Percentiles rank a stretch among this genome's conserved stretches.
These are phyloP conservation scores for Xylariaceae sp. DNA, from an alignment of 2,329 filamentous ascomycete species.

Conservation along the genomic window DNA sequence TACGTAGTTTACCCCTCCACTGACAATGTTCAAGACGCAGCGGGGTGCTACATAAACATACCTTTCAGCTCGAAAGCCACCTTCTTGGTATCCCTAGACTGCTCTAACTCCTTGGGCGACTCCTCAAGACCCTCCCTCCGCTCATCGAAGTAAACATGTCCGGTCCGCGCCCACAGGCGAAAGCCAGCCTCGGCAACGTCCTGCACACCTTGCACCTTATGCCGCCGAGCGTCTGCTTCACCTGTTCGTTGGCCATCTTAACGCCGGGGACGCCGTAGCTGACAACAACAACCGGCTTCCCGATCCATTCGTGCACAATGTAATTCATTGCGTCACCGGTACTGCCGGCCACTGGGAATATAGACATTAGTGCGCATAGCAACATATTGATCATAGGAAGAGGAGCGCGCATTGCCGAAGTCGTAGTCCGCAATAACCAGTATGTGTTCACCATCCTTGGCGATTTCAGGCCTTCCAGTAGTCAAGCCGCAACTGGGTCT, in stretches of 20 bases:
- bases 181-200: constrained; percentile 27
- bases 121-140: constrained; percentile 18
- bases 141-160: constrained; percentile 18
- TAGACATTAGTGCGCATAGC: not conserved
- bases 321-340: constrained; percentile 62
- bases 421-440: constrained; percentile 55
- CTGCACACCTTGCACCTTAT: constrained; percentile 29
- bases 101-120: constrained; percentile 19
- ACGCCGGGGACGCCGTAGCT: constrained; percentile 49
- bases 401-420: constrained; percentile 31
- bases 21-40: no score
- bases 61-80: constrained; percentile 23
- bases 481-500: constrained; percentile 33
- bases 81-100: constrained; percentile 13
- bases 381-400: not conserved
- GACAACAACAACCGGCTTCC: constrained; percentile 49
- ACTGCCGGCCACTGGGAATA: constrained; percentile 36
- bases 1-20: no score
- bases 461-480: constrained; percentile 42
- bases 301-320: constrained; percentile 53
- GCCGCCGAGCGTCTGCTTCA: constrained; percentile 21
- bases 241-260: constrained; percentile 23
- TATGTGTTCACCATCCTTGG: constrained; percentile 42
- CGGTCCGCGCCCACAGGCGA: constrained; percentile 14
- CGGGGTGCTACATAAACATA: constrained; percentile 18